Base-by-base conservation (phyloP, 1,284 basidiomycete genomes). In the Anthracocystis walkeri region DNA sequence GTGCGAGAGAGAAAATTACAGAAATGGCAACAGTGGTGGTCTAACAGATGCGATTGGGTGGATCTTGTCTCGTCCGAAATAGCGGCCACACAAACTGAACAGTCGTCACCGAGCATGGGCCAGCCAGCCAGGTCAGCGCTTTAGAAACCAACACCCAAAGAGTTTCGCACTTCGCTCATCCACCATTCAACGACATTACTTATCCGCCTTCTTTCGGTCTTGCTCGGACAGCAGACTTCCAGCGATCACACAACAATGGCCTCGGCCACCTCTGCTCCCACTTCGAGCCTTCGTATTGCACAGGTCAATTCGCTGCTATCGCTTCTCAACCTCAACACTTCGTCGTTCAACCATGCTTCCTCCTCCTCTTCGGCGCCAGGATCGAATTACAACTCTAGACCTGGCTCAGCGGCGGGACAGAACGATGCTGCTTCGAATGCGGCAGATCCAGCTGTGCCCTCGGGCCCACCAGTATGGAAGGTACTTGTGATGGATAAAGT, bases 401-500 rank as follows among this genome's bases (percentile, higher is more conserved):
- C 73, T 5, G 53, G 75, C 18, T 68, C 62, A 0, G 67, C 78
- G 14, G 65, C 73, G 5, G 77, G 73, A 12, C 52, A 46, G 14
- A 65, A 58, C 25, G 69, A 71, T 38, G 10, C 23, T 1, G 21
- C 40, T 1, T 31, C 41, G 0, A 62, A 42, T 14, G 14, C 42
- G 5, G 57, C 65, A 1, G 59, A 59, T 14, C 48, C 73, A 7
- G 52, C 55, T 18, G 60, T 78, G 5, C 75, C 82, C 1, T 58
- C 58, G 4, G 90, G 89, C 0, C 92, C 94, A 31, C 91, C 93
- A 5, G 91, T 97, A 5, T 99, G 97, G 96, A 99, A 99, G 86
- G 91, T 99, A 8, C 88, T 99, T 8, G 91, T 99, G 1, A 88
- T 99, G 70, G 97, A 99, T 86, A 93, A 96, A 83, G 90, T 92